A percentile compares a stretch with the other conserved stretches of the same genome.
phyloP scores from a whole-genome alignment of 2,329 filamentous ascomycete species.

The Epichloe elymi region DNA sequence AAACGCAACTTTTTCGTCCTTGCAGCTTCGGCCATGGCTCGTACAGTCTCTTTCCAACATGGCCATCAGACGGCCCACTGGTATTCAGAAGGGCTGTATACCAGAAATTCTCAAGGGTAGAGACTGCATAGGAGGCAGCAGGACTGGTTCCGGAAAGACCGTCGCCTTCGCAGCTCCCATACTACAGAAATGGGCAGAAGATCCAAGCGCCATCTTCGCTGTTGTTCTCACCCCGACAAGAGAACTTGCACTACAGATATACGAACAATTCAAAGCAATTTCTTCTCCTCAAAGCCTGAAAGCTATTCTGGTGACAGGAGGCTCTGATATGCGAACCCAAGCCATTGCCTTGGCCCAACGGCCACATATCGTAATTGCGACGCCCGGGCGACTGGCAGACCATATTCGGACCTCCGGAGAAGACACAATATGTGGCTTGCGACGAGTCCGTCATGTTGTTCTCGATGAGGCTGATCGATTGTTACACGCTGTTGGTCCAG shows the following conservation, averaged over 20 bases:
- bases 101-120: conserved; percentile 81
- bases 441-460: conserved; percentile 71
- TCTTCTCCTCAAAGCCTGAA: conserved; percentile 80
- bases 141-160: conserved; percentile 95
- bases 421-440: conserved; percentile 74
- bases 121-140: conserved; percentile 88
- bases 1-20: conserved; percentile 54
- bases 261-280: conserved; percentile 89
- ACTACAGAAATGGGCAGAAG: conserved; percentile 81
- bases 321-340: conserved; percentile 82
- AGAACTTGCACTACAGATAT: conserved; percentile 90
- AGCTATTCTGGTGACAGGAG: conserved; percentile 78
- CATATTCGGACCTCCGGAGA: conserved; percentile 85
- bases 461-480: conserved; percentile 93
- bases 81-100: conserved; percentile 87
- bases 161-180: conserved; percentile 92
- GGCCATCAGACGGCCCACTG: conserved; percentile 79
- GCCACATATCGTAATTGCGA: conserved; percentile 89
- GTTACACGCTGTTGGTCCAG: conserved; percentile 56
- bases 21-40: conserved; percentile 76
- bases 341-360: conserved; percentile 69
- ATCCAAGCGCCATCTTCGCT: conserved; percentile 83
- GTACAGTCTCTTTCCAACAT: conserved; percentile 61
- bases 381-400: conserved; percentile 82
- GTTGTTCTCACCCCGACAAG: conserved; percentile 80